Base-by-base conservation (phyloP, 768 basidiomycete genomes). In the Lactarius indigo region DNA sequence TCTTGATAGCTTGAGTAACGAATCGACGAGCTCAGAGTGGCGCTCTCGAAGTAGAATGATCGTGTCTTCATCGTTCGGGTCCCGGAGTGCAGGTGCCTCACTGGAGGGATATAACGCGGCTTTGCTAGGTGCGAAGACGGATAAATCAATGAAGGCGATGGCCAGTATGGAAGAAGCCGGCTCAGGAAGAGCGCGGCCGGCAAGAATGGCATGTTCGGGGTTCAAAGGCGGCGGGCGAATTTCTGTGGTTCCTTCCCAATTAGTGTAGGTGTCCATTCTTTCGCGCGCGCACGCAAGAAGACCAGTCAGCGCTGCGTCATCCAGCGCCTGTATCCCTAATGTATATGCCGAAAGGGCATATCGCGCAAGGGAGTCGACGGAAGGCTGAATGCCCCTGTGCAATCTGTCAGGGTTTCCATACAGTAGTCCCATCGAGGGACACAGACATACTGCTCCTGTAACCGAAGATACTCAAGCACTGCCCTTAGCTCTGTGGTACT, bases 71-170 rank as follows among this genome's bases (percentile, higher is more conserved):
- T 67, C 61, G 9, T 42, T 33, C 20, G 42, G 41, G 20, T 42
- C 39, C 13, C 35, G 31, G 61, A 68, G 66, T 23, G 26, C 20
- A 15, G n/a, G 52, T 1, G 31, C 47, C n/a, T 37, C 57, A 23
- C 7, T 26, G 28, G 20, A 12, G 15, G 50, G 57, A 44, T 59
- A 33, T 2, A 7, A 23, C 39, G 57, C 26, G 9, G 30, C 57
- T 7, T 54, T 50, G 23, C 66, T 55, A 18, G 30, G 13, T 26
- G 26, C 31, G 33, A 68, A 62, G 23, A 69, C 15, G 0, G 65
- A 68, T 15, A 47, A 33, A 44, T 69, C 68, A 37, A 69, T n/a
- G 31, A 69, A 69, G 52, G 65, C 60, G 18, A 63, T 18, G 47
- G 61, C 9, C 37, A 69, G 58, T 17, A 64, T 64, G 41, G 58